phyloP scores from a whole-genome alignment of 2,329 filamentous ascomycete species.

The Diaporthe citriasiana region DNA sequence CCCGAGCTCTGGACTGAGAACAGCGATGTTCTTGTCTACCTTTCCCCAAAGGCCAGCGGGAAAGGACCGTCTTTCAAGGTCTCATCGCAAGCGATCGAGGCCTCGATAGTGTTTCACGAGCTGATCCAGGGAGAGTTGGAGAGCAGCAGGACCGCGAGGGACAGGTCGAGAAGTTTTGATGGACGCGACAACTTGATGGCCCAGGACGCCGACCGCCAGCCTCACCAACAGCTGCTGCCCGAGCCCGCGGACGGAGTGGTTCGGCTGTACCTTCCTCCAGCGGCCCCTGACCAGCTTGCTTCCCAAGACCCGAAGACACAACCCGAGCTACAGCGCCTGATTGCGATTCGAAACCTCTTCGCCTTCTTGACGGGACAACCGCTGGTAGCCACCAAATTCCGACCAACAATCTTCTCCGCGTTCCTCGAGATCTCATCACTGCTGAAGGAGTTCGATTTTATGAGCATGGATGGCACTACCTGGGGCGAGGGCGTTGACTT shows the following conservation, averaged over 20 bases:
- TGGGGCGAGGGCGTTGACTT: constrained; percentile 73
- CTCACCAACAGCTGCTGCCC: constrained; percentile 42
- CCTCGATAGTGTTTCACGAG: constrained; percentile 68
- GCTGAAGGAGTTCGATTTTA: constrained; percentile 71
- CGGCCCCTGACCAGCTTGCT: constrained; percentile 50
- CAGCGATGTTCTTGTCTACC: constrained; percentile 70
- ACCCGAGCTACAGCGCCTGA: constrained; percentile 66
- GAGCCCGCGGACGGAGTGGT: constrained; percentile 57
- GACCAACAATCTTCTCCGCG: constrained; percentile 66
- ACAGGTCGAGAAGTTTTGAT: constrained; percentile 60
- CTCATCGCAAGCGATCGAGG: constrained; percentile 65
- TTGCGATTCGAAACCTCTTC: constrained; percentile 75
- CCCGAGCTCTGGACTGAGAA: constrained; percentile 76
- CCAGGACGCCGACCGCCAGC: constrained; percentile 58
- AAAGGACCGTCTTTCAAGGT: constrained; percentile 73
- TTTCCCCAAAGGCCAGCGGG: constrained; percentile 66
- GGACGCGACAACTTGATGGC: constrained; percentile 63
- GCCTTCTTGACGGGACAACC: constrained; percentile 75
- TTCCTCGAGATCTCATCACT: constrained; percentile 68
- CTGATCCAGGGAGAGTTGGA: constrained; percentile 63
- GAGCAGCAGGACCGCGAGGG: constrained; percentile 50
- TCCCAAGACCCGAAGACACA: constrained; percentile 13
- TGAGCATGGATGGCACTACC: constrained; percentile 67
- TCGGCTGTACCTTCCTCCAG: constrained; percentile 67
- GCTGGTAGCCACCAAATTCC: constrained; percentile 69